Evolutionary conservation across 306 rosid genomes (phyloP).

Genomic region (Cucurbita ficifolia): DNA sequence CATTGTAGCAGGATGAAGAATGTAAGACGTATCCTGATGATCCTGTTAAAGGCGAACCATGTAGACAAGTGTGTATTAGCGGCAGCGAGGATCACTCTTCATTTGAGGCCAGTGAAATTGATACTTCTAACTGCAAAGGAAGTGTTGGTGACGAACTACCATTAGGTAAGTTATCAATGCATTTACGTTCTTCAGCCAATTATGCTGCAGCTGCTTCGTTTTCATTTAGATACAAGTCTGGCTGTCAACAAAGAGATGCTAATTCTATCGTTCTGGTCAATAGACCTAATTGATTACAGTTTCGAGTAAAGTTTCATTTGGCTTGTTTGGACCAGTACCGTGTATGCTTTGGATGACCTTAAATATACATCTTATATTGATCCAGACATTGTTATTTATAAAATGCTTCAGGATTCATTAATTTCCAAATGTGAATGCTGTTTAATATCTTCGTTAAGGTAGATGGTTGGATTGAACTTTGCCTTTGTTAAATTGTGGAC

Average conservation of each 20-base stretch:
- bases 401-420: neutral
- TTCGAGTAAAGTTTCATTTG: neutral
- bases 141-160: slow-evolving; percentile 10
- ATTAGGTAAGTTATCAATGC: neutral
- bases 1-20: slow-evolving; percentile 21
- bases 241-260: neutral
- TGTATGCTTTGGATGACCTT: neutral
- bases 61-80: neutral
- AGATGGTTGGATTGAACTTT: slow-evolving; percentile 8
- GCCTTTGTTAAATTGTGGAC: neutral
- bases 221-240: neutral
- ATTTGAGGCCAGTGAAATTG: slow-evolving; percentile 14
- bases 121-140: slow-evolving; percentile 16
- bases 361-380: neutral
- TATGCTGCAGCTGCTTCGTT: neutral
- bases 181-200: neutral
- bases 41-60: slow-evolving; percentile 11
- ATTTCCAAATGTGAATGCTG: neutral
- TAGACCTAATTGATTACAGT: neutral
- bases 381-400: neutral
- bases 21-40: slow-evolving; percentile 15
- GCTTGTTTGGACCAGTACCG: neutral
- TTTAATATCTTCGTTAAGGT: neutral
- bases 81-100: slow-evolving; percentile 16
- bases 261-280: neutral